These are phyloP conservation scores for Rhazya stricta DNA, from an alignment of 257 asterid genomes.

Conservation along the genomic window DNA sequence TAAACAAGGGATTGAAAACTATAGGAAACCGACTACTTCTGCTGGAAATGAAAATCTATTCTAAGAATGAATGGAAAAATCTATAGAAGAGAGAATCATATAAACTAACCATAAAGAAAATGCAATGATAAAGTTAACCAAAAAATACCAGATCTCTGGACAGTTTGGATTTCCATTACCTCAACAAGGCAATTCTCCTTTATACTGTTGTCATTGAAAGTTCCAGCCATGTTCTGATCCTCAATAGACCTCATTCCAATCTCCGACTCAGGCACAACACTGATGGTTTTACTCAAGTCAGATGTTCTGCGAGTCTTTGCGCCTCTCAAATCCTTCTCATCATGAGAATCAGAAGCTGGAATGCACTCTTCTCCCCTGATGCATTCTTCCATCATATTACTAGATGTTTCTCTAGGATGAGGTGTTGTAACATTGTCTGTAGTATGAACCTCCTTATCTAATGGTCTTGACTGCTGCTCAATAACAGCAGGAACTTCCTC, in stretches of 20 bases:
- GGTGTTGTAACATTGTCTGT: slow-evolving; percentile 23
- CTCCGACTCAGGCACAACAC: slow-evolving; percentile 37
- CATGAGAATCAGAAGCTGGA: slow-evolving; percentile 27
- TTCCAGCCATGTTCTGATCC: slow-evolving; percentile 20
- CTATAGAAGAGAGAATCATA: neutral
- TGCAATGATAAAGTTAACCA: neutral
- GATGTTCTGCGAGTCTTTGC: slow-evolving; percentile 35
- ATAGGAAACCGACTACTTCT: neutral
- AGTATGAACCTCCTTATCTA: slow-evolving; percentile 33
- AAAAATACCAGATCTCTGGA: neutral
- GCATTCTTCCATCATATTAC: slow-evolving; percentile 27
- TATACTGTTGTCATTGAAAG: slow-evolving; percentile 26
- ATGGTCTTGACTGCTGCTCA: slow-evolving; percentile 28
- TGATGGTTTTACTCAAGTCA: slow-evolving; percentile 29
- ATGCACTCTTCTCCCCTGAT: slow-evolving; percentile 27
- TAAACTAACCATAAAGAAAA: neutral
- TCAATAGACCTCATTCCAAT: slow-evolving; percentile 27
- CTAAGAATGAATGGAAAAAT: neutral
- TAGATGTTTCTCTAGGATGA: slow-evolving; percentile 32
- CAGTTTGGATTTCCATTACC: slow-evolving; percentile 31
- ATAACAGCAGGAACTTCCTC: slow-evolving; percentile 32
- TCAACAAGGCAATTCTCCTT: slow-evolving; percentile 74
- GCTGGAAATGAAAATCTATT: neutral
- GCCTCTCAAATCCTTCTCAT: slow-evolving; percentile 36
- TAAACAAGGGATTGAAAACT: neutral